A percentile compares a stretch with the other conserved stretches of the same genome.
Conservation (phyloP, 345 rosid genomes). For the Salix purpurea region DNA sequence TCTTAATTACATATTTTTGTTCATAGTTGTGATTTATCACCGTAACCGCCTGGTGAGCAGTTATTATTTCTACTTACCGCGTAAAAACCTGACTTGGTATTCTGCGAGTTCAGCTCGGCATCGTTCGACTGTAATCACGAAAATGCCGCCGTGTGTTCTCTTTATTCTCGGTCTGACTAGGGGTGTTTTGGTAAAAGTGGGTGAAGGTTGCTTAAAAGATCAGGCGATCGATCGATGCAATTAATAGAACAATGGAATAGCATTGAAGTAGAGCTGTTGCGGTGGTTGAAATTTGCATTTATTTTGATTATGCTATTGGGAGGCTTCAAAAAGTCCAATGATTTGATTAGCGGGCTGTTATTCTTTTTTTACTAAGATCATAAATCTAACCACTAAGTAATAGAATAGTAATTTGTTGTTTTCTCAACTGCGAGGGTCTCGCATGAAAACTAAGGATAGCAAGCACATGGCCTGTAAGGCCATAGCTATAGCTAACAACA, state of each 20-base stretch:
- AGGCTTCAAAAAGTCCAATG: background rate
- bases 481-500: no score
- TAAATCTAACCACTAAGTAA: background rate
- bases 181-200: background rate
- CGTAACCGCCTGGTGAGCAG: background rate
- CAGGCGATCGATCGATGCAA: background rate
- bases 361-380: background rate
- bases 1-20: background rate
- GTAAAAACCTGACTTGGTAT: background rate
- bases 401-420: background rate
- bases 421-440: background rate
- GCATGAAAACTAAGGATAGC: background rate
- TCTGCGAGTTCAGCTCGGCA: background rate
- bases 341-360: background rate
- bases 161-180: background rate
- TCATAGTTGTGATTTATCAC: background rate
- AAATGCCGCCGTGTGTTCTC: background rate
- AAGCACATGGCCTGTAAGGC: background rate
- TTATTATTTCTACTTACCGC: background rate
- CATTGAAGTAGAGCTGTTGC: background rate
- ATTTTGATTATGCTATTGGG: background rate
- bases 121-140: background rate
- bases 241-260: background rate
- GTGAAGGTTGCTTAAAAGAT: background rate
- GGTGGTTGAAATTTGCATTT: background rate